phyloP scores from a whole-genome alignment of 371 early-diverging fungal species.

The Mortierella sp. region DNA sequence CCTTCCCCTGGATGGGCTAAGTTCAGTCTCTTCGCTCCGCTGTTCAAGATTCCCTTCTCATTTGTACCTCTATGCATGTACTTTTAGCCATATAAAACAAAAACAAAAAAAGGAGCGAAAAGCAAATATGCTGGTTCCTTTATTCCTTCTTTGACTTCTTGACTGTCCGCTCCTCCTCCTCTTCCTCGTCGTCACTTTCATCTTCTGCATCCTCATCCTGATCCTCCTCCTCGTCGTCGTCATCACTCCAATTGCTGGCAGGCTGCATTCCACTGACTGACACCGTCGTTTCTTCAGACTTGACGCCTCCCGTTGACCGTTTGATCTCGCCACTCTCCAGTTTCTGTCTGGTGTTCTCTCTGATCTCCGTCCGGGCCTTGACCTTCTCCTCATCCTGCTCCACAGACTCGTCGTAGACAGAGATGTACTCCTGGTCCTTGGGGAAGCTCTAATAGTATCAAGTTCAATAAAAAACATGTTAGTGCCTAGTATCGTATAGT shows the following conservation, averaged over 20 bases:
- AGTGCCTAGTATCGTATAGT: too few species aligned
- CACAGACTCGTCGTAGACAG: conserved; percentile 42
- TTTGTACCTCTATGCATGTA: conserved; percentile 20
- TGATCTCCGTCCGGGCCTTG: conserved; percentile 34
- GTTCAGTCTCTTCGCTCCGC: not conserved
- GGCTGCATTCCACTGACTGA: conserved; percentile 28
- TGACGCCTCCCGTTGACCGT: not conserved
- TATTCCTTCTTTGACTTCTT: conserved; percentile 16
- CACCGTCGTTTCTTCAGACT: not conserved
- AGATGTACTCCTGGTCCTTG: conserved; percentile 36
- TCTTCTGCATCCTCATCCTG: too few species aligned
- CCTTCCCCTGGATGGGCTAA: conserved; percentile 53
- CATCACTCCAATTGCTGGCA: conserved; percentile 51
- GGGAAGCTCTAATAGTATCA: conserved; percentile 33
- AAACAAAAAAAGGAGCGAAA: not conserved
- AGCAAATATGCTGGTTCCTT: not conserved
- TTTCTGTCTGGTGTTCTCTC: conserved; percentile 28
- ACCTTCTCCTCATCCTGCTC: conserved; percentile 24
- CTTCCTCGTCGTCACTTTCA: too few species aligned
- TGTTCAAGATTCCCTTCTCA: not conserved
- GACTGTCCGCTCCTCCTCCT: not conserved
- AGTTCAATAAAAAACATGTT: not conserved
- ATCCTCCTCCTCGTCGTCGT: conserved; percentile 3
- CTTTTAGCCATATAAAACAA: conserved; percentile 11
- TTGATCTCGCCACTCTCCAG: conserved; percentile 36